Conservation (phyloP, 345 rosid species). For the Lepidium africanum region DNA sequence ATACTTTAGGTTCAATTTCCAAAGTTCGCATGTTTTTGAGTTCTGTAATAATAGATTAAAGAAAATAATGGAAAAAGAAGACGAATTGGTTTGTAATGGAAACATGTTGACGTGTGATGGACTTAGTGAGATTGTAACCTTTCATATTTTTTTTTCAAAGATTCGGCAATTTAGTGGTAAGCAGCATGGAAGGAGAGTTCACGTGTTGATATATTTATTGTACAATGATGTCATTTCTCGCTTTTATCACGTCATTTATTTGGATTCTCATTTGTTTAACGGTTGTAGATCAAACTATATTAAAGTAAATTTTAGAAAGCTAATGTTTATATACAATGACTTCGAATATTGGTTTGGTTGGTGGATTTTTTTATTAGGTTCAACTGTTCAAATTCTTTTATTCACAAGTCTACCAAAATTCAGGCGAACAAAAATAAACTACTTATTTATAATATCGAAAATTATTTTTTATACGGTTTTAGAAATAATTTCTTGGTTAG, state of each 20-base stretch:
- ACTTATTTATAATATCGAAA: too few species aligned
- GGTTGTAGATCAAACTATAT: neutral
- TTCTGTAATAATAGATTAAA: neutral
- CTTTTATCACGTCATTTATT: neutral
- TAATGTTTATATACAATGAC: too few species aligned
- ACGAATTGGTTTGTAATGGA: neutral
- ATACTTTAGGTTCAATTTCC: neutral
- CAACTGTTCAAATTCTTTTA: too few species aligned
- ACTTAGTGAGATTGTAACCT: neutral
- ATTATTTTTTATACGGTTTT: too few species aligned
- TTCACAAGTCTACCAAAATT: too few species aligned
- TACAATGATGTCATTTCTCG: slow-evolving; percentile 11
- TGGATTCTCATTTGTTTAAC: neutral
- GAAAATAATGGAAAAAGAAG: neutral
- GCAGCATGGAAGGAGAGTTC: neutral
- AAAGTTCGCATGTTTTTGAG: neutral
- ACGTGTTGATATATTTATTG: slow-evolving; percentile 7
- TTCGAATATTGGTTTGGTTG: too few species aligned
- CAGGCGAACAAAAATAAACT: too few species aligned
- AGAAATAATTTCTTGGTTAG: too few species aligned
- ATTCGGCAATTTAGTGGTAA: neutral
- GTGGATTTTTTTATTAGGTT: too few species aligned
- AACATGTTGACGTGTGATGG: neutral
- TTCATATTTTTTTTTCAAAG: neutral
- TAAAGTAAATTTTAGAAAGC: neutral